phyloP scores from a whole-genome alignment of 129 eudicot species.

The carrot (Daucus carota) region DNA sequence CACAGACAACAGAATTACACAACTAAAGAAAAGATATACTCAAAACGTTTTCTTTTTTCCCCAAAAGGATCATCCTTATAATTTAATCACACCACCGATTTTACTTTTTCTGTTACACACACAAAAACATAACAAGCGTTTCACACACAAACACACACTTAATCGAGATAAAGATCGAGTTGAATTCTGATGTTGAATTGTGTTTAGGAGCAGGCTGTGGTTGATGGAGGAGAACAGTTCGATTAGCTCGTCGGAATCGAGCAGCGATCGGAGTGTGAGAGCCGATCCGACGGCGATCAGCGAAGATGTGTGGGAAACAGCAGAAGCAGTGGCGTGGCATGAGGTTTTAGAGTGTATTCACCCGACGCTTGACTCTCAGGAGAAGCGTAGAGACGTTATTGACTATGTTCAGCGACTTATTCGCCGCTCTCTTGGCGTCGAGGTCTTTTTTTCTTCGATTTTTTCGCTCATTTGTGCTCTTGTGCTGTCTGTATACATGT shows the following conservation, averaged over 20 bases:
- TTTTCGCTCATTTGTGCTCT: neutral
- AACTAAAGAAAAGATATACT: neutral
- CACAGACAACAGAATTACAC: conserved; percentile 6
- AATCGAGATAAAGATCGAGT: neutral
- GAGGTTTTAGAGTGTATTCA: conserved; percentile 49
- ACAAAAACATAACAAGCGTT: neutral
- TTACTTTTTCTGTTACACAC: neutral
- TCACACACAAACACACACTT: neutral
- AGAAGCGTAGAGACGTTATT: conserved; percentile 58
- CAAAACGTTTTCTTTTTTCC: neutral
- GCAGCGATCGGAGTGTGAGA: conserved; percentile 6
- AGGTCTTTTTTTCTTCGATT: no score
- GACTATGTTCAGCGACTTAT: conserved; percentile 56
- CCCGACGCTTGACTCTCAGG: conserved; percentile 66
- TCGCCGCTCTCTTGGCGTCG: conserved; percentile 29
- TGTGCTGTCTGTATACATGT: neutral
- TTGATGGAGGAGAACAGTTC: conserved; percentile 28
- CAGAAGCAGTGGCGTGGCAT: conserved; percentile 36
- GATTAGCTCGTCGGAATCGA: conserved; percentile 13
- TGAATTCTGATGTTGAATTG: conserved; percentile 41
- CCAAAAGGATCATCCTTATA: neutral
- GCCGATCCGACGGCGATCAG: conserved; percentile 52
- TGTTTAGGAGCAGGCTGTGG: neutral
- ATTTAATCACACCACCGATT: neutral
- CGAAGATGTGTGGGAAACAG: conserved; percentile 35